Conservation (phyloP, 805 yeast species). For the Cyberlindnera veronae region DNA sequence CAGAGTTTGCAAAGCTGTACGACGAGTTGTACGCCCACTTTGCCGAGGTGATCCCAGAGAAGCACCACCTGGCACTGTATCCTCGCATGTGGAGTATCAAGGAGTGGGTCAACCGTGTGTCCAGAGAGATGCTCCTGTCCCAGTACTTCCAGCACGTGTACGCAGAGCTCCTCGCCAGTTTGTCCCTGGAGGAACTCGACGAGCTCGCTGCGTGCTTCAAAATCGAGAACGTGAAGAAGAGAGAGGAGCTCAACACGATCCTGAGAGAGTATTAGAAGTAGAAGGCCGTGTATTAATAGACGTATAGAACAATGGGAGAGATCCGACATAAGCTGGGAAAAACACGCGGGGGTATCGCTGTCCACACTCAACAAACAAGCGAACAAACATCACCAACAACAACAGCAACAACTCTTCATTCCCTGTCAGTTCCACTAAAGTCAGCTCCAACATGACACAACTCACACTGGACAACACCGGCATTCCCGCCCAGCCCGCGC, state of each 20-base stretch:
- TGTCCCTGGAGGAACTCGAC: slow-evolving; percentile 44
- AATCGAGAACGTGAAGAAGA: slow-evolving; percentile 41
- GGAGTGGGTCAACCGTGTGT: slow-evolving; percentile 37
- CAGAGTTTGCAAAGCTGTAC: slow-evolving; percentile 37
- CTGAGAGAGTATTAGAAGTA: slow-evolving; percentile 20
- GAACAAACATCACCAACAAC: no score
- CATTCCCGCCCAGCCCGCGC: slow-evolving; percentile 6
- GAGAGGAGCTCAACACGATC: slow-evolving; percentile 39
- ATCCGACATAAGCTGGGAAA: no score
- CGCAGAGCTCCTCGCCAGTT: slow-evolving; percentile 41
- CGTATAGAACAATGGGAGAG: no score
- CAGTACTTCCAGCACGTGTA: slow-evolving; percentile 44
- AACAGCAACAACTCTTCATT: no score
- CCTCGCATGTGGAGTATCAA: slow-evolving; percentile 40
- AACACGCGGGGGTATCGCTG: no score
- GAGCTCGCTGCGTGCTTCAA: slow-evolving; percentile 49
- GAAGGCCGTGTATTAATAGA: no score
- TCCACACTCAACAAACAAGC: no score
- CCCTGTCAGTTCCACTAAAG: no score
- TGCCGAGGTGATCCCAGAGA: slow-evolving; percentile 37
- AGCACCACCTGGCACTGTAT: slow-evolving; percentile 38
- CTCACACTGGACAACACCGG: slow-evolving; percentile 10
- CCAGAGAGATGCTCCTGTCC: slow-evolving; percentile 42
- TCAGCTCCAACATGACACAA: slow-evolving; percentile 5
- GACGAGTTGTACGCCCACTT: slow-evolving; percentile 36